These are phyloP conservation scores for Neurospora hispaniola DNA, from an alignment of 495 filamentous ascomycete species.

Conservation along the genomic window DNA sequence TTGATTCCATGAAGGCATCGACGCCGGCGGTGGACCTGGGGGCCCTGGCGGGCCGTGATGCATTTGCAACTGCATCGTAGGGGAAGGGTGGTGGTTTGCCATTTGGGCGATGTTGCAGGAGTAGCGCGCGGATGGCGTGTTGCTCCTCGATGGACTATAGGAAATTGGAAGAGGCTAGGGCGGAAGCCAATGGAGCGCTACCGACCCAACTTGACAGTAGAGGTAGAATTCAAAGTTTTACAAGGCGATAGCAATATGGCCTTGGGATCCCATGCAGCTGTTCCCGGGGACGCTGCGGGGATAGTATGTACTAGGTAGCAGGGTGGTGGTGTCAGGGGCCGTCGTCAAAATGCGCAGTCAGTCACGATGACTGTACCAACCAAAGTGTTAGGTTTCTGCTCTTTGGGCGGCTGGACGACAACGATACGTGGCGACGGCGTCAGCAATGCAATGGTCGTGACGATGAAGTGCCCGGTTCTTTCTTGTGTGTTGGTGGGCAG, in stretches of 20 bases:
- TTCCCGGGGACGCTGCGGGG: neutral
- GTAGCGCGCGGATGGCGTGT: neutral
- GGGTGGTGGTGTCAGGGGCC: neutral
- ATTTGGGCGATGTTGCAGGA: conserved; percentile 19
- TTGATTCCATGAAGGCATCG: conserved; percentile 21
- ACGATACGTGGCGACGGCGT: neutral
- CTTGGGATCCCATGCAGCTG: neutral
- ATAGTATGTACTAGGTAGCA: neutral
- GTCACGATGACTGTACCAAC: neutral
- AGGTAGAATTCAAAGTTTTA: neutral
- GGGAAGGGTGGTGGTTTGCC: conserved; percentile 47
- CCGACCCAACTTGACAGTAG: neutral
- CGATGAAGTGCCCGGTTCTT: neutral
- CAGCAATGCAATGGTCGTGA: neutral
- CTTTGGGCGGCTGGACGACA: neutral
- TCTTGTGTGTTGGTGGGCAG: neutral
- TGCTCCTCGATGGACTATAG: neutral
- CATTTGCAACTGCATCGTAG: conserved; percentile 47
- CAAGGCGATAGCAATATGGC: neutral
- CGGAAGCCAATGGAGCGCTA: neutral
- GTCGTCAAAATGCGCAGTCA: neutral
- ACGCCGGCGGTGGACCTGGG: conserved; percentile 32
- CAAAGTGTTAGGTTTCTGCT: neutral
- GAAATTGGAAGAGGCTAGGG: neutral
- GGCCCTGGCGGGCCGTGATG: conserved; percentile 42